Percentiles rank a stretch among this genome's conserved stretches.
Conservation (phyloP, 129 eudicot species). For the Tagetes patula region DNA sequence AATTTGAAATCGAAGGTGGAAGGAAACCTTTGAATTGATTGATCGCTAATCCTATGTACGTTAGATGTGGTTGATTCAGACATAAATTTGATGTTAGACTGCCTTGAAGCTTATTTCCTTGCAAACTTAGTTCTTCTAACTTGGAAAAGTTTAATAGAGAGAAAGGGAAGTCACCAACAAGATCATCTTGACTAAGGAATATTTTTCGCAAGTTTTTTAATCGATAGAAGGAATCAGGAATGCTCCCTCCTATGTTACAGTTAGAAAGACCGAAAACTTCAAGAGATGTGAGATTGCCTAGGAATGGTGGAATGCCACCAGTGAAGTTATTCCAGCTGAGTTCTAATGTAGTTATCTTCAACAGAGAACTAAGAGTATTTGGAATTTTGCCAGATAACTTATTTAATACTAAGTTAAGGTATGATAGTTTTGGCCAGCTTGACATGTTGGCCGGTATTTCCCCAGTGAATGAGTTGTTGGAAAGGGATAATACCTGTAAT, state of each 20-base stretch:
- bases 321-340: not conserved
- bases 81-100: constrained; percentile 28
- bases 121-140: not conserved
- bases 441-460: constrained; percentile 27
- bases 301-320: constrained; percentile 21
- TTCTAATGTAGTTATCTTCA: not conserved
- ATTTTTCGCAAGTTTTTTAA: constrained; percentile 9
- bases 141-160: constrained; percentile 30
- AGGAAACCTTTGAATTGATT: constrained; percentile 35
- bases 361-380: constrained; percentile 4
- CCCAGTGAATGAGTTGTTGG: constrained; percentile 15
- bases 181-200: not conserved
- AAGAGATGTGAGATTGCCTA: constrained; percentile 32
- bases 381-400: constrained; percentile 22
- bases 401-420: not conserved
- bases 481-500: constrained; percentile 1
- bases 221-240: constrained; percentile 29
- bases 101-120: constrained; percentile 26
- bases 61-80: constrained; percentile 30
- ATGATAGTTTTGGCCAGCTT: constrained; percentile 14
- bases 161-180: constrained; percentile 30
- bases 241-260: constrained; percentile 21
- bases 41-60: not conserved
- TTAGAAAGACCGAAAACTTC: not conserved
- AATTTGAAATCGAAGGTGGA: constrained; percentile 41